Percentiles rank a stretch among this genome's conserved stretches.
These are phyloP conservation scores for Trametes maxima DNA, from an alignment of 768 basidiomycete species.

Conservation along the genomic window DNA sequence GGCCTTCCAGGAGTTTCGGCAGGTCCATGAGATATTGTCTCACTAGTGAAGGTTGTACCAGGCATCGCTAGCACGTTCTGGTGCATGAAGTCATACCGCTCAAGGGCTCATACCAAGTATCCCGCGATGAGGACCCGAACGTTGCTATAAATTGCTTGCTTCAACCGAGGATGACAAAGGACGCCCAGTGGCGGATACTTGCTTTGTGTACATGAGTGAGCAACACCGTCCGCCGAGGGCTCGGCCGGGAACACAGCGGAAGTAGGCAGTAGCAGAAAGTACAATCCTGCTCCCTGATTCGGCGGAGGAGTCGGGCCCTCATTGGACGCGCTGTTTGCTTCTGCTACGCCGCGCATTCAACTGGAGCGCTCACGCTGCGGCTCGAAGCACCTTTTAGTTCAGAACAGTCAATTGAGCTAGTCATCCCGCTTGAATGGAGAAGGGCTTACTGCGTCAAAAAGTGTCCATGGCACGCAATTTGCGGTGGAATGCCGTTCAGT, in stretches of 20 bases:
- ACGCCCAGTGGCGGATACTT: background rate
- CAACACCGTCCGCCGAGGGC: background rate
- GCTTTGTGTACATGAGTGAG: background rate
- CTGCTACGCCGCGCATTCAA: no score
- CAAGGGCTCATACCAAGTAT: background rate
- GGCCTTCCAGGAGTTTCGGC: background rate
- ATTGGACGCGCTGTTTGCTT: background rate
- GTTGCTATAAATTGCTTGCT: background rate
- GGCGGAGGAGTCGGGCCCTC: background rate
- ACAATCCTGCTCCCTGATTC: background rate
- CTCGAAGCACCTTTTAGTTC: no score
- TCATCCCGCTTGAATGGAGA: no score
- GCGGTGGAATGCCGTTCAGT: no score
- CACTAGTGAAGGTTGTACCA: no score
- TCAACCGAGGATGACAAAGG: conserved; percentile 4
- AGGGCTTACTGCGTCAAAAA: no score
- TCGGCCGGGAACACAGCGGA: conserved; percentile 14
- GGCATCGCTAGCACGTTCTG: background rate
- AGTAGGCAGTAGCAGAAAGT: background rate
- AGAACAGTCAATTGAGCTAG: no score
- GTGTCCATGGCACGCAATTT: no score
- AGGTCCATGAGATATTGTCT: background rate
- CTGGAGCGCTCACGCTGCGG: no score
- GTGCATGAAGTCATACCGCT: no score
- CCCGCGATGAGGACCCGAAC: conserved; percentile 3